Evolutionary conservation across 176 grass and related monocot species (phyloP), one percentile per base, ranked within the genome.

Genomic region (Hyparrhenia diplandra): DNA sequence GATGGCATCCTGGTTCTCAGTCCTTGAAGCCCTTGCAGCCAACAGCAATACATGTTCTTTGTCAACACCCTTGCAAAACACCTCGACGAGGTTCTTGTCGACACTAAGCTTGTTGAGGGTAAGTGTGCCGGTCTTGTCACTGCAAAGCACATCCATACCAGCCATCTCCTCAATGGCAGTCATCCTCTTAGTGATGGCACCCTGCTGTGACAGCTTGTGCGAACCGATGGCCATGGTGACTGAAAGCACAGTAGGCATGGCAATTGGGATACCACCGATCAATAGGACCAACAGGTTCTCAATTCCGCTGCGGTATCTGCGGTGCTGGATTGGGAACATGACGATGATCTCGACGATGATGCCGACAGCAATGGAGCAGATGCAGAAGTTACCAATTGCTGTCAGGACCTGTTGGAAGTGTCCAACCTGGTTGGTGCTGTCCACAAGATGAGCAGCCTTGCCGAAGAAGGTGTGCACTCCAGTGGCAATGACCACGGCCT

Each of bases 391-490:
- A 30, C 97, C 97, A 8, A 99, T 99, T 13, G 97, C 87, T 2
- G 97, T 96, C 30, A 99, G 85, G 83, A 99, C 97, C 85, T 93
- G 40, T 69, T 99, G 97, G 93, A 99, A 99, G 80, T 99, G 97
- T 13, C 97, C 97, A 0, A 99, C 87, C 80, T 95, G 92, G 87
- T 99, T 99, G 40, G 97, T 99, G 88, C 92, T 95, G 87, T 99
- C 97, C 16, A 99, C 97, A 13, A 99, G 89, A 89, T 99, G 97
- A 27, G 97, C 97, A 13, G 97, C 97, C 89, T 99, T 99, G 39
- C 97, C 97, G 25, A 99, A 99, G 87, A 99, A 99, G 10, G 97
- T 96, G 91, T 99, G 97, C 47, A 99, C 97, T n/a, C 97, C 97
- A 1, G 97, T 99, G 73, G 93, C 97, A 85, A 99, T 99, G 69